These are phyloP conservation scores for Verticillium albo-atrum DNA, from an alignment of 2,329 filamentous ascomycete genomes.

Conservation along the genomic window DNA sequence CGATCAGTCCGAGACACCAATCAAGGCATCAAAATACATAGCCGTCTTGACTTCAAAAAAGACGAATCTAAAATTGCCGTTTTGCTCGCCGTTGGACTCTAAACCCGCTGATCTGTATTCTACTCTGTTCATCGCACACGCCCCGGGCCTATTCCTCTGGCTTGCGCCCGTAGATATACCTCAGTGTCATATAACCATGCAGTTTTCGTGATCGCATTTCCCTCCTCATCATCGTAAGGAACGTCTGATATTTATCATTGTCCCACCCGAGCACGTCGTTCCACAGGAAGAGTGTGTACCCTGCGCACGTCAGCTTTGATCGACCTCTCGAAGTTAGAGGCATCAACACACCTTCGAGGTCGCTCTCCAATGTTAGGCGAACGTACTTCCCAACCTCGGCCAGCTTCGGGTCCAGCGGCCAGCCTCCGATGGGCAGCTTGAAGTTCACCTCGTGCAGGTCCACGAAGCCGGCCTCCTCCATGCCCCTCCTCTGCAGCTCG, in stretches of 20 bases:
- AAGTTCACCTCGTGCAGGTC: constrained; percentile 4
- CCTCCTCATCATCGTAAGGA: constrained; percentile 2
- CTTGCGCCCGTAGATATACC: constrained; percentile 1
- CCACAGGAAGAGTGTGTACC: constrained; percentile 1
- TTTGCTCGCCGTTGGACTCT: too few relatives aligned
- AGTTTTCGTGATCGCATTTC: constrained; percentile 2
- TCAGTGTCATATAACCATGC: constrained; percentile 2
- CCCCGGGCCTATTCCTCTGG: too few relatives aligned
- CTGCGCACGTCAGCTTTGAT: neutral
- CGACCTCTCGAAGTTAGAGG: constrained; percentile 25
- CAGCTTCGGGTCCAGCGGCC: constrained; percentile 23
- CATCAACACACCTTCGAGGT: constrained; percentile 16
- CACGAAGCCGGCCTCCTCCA: constrained; percentile 10
- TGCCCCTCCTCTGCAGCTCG: constrained; percentile 7
- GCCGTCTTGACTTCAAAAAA: too few relatives aligned
- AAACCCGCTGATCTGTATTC: too few relatives aligned
- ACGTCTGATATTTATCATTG: constrained; percentile 1
- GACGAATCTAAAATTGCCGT: too few relatives aligned
- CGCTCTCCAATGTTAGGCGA: neutral
- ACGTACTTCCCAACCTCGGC: constrained; percentile 9
- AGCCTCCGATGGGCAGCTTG: constrained; percentile 15
- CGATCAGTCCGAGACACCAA: too few relatives aligned
- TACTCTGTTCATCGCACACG: too few relatives aligned
- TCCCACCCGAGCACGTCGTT: constrained; percentile 4
- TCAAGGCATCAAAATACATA: too few relatives aligned